Evolutionary conservation across 1,284 basidiomycete species (phyloP).

Genomic region (Sporisorium iseilematis-ciliati): DNA sequence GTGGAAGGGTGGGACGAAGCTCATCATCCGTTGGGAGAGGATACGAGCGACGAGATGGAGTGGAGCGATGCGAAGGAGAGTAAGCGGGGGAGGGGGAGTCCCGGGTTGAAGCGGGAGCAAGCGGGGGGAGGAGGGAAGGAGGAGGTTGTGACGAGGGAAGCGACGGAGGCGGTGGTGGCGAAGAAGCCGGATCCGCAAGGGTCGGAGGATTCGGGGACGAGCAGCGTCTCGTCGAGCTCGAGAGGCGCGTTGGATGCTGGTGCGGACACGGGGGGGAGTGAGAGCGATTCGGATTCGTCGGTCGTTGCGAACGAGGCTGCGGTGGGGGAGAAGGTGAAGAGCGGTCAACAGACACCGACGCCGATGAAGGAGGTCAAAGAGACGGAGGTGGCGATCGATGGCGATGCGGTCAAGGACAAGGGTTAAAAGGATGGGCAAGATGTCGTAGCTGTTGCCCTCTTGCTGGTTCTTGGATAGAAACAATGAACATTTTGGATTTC

Average conservation of each 20-base stretch:
- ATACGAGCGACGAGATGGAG: constrained; percentile 58
- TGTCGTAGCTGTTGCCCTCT: too few species aligned
- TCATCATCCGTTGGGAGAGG: constrained; percentile 52
- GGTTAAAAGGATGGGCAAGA: too few species aligned
- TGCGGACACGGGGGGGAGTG: constrained; percentile 31
- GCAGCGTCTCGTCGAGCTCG: constrained; percentile 37
- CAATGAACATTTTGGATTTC: too few species aligned
- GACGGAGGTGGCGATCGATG: too few species aligned
- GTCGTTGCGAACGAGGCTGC: constrained; percentile 2
- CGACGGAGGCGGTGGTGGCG: not conserved
- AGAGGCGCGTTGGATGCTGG: constrained; percentile 19
- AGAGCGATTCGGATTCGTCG: constrained; percentile 31
- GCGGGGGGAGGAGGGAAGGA: too few species aligned
- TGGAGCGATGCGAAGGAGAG: constrained; percentile 56
- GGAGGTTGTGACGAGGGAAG: not conserved
- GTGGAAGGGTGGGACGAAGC: constrained; percentile 53
- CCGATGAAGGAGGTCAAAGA: too few species aligned
- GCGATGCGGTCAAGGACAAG: too few species aligned
- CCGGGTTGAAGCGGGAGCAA: too few species aligned
- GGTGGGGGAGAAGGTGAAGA: not conserved
- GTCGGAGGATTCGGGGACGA: constrained; percentile 31
- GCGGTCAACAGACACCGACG: not conserved
- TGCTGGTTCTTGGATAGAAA: too few species aligned
- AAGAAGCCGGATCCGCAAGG: constrained; percentile 1
- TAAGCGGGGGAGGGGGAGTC: not conserved